phyloP scores from a whole-genome alignment of 2,329 filamentous ascomycete species.

The Fusarium multiceps region DNA sequence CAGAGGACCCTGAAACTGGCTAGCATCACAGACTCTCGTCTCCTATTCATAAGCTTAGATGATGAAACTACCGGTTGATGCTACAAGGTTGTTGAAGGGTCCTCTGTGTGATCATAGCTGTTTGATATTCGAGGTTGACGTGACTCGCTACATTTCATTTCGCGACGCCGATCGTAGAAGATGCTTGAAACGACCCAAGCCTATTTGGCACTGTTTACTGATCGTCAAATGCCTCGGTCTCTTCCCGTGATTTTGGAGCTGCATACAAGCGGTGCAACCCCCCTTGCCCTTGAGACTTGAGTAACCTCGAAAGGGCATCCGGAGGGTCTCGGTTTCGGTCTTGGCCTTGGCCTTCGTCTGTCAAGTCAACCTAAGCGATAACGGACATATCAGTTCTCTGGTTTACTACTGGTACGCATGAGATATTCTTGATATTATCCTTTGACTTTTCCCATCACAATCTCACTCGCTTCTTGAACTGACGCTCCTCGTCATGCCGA shows the following conservation, averaged over 20 bases:
- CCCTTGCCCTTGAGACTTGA: constrained; percentile 6
- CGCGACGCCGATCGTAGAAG: constrained; percentile 26
- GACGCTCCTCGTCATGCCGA: constrained; percentile 40
- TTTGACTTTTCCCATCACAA: neutral
- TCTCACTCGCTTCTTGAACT: constrained; percentile 3
- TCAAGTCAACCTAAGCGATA: constrained; percentile 9
- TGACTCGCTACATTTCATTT: constrained; percentile 32
- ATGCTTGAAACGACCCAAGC: constrained; percentile 33
- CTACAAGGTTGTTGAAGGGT: neutral
- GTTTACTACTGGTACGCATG: constrained; percentile 6
- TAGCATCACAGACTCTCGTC: constrained; percentile 1
- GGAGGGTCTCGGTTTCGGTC: constrained; percentile 29
- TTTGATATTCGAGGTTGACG: constrained; percentile 14
- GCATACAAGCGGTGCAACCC: constrained; percentile 27
- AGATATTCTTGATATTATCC: neutral
- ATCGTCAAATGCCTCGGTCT: constrained; percentile 38
- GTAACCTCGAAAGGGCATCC: constrained; percentile 14
- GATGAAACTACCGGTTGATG: constrained; percentile 12
- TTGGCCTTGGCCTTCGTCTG: neutral
- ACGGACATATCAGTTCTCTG: constrained; percentile 34
- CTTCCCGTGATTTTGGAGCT: constrained; percentile 29
- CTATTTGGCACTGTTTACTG: constrained; percentile 21
- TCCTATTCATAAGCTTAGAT: constrained; percentile 4
- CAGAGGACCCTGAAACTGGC: constrained; percentile 23
- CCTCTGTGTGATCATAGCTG: constrained; percentile 11